Conservation (phyloP, 306 rosid species). For the Begonia masoniana region DNA sequence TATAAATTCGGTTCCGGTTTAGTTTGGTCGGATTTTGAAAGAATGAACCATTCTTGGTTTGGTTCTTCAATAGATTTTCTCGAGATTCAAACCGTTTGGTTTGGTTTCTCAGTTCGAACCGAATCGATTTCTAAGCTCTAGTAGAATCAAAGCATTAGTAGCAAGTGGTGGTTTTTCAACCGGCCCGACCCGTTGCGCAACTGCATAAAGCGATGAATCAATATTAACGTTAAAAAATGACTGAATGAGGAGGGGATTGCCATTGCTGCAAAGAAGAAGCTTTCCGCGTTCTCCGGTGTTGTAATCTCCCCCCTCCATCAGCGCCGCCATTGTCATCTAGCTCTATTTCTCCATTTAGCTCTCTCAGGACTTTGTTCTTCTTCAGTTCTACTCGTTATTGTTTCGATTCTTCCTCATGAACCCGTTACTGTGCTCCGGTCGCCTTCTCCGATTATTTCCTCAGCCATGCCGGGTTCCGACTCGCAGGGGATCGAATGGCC, state of each 20-base stretch:
- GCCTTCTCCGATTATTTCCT: slow-evolving; percentile 4
- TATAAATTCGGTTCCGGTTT: no score
- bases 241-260: slow-evolving; percentile 21
- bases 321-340: slow-evolving; percentile 16
- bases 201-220: neutral
- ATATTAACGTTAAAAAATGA: neutral
- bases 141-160: no score
- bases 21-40: no score
- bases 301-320: neutral
- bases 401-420: neutral
- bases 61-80: no score
- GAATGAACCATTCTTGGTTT: no score
- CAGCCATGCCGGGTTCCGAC: slow-evolving; percentile 14
- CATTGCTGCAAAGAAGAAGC: slow-evolving; percentile 5
- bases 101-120: no score
- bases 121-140: no score
- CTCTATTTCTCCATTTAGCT: neutral
- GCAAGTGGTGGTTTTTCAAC: no score
- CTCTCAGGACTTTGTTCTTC: neutral
- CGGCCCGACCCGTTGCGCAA: no score
- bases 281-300: slow-evolving; percentile 1
- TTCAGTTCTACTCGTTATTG: neutral
- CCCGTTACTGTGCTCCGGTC: neutral
- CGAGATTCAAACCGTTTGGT: no score
- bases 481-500: slow-evolving; percentile 32